phyloP scores from a whole-genome alignment of 768 basidiomycete species.

The Russula dissimulans region DNA sequence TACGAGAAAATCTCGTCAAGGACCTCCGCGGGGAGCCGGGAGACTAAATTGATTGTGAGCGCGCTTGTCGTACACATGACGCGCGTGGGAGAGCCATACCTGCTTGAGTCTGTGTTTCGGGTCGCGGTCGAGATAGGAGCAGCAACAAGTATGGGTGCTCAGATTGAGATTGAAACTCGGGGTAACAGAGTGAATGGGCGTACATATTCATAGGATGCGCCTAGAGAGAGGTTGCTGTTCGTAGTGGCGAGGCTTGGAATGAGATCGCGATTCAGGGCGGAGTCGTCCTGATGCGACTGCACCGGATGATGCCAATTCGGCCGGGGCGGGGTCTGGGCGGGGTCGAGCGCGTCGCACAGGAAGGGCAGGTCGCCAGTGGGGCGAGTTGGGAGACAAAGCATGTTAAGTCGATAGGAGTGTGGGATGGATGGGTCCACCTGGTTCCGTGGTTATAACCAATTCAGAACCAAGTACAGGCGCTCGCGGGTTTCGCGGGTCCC shows the following conservation, averaged over 20 bases:
- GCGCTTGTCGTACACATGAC: not conserved
- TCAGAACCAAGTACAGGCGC: too few species aligned
- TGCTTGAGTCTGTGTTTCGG: constrained; percentile 1
- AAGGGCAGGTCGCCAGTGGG: not conserved
- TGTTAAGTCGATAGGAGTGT: not conserved
- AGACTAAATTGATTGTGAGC: not conserved
- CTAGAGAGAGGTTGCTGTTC: not conserved
- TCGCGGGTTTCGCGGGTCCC: too few species aligned
- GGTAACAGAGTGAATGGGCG: not conserved
- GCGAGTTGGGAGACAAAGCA: not conserved
- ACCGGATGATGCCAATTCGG: not conserved
- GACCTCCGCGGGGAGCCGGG: constrained; percentile 13
- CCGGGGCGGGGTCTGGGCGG: not conserved
- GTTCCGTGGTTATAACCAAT: not conserved
- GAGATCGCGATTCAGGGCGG: not conserved
- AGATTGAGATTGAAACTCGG: not conserved
- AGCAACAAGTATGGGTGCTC: not conserved
- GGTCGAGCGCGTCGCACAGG: not conserved
- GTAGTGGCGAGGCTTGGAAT: not conserved
- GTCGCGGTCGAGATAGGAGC: not conserved
- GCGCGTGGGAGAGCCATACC: not conserved
- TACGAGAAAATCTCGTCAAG: constrained; percentile 16
- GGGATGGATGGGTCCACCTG: not conserved
- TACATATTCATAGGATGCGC: constrained; percentile 2
- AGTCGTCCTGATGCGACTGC: not conserved